These are phyloP conservation scores for Mucor sp. DNA, from an alignment of 371 early-diverging fungal species.

Conservation along the genomic window DNA sequence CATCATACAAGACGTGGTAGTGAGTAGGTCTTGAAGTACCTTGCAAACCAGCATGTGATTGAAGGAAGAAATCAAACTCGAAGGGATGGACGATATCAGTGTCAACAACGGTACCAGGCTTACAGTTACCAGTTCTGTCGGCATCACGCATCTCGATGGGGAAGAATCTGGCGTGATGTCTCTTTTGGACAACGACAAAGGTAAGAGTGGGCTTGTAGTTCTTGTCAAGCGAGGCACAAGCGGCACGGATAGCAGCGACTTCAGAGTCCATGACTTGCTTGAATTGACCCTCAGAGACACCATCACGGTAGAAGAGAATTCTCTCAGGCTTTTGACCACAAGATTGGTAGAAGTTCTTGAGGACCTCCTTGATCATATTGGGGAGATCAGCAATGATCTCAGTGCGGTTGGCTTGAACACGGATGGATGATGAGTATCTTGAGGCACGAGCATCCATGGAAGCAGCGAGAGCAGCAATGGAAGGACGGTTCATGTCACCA, in stretches of 20 bases:
- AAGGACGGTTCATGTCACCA: conserved; percentile 75
- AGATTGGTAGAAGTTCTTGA: conserved; percentile 79
- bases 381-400: conserved; percentile 90
- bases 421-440: conserved; percentile 82
- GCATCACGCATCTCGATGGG: conserved; percentile 63
- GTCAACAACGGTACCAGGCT: conserved; percentile 94
- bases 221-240: conserved; percentile 71
- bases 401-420: conserved; percentile 80
- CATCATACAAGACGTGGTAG: conserved; percentile 88
- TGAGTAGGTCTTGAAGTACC: conserved; percentile 93
- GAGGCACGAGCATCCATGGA: conserved; percentile 89
- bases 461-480: conserved; percentile 71
- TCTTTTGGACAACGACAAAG: conserved; percentile 94
- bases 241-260: conserved; percentile 76
- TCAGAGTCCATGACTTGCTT: conserved; percentile 77
- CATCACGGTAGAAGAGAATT: conserved; percentile 94
- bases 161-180: conserved; percentile 96
- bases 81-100: conserved; percentile 80
- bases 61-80: conserved; percentile 90
- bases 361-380: conserved; percentile 81
- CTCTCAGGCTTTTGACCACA: conserved; percentile 80
- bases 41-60: conserved; percentile 88
- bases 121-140: conserved; percentile 45
- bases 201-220: conserved; percentile 85
- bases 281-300: conserved; percentile 93